Base-by-base conservation (phyloP, 345 rosid genomes). In the Gossypium raimondii region DNA sequence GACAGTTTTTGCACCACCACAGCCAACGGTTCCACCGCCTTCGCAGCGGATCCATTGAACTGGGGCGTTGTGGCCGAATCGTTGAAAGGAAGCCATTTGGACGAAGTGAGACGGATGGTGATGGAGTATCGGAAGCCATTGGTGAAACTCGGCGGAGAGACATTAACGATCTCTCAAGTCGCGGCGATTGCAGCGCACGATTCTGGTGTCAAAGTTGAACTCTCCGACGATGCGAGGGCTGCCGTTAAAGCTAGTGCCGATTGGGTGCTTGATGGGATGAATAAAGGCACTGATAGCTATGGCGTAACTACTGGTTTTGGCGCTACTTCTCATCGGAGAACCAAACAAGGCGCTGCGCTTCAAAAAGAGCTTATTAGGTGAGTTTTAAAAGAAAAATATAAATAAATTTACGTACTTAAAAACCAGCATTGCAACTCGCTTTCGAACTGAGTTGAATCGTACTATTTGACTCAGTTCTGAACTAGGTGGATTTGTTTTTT, bases 291-390 rank as follows among this genome's bases (percentile, higher is more conserved):
- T 0, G 97, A 92, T 43, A 92, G 90, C 76, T 92, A 92, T 60
- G 93, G 97, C 25, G 87, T 90, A 38, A 92, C 93, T 4, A 92
- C 97, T 2, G 94, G 97, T 45, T 92, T 92, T 45, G 93, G 94
- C n/a, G 90, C 93, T 16, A 88, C 89, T 53, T 87, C 90, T 9
- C 94, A 90, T 57, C 70, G 94, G 25, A 77, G 97, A 70, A 92
- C 97, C 80, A 86, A 86, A 55, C 73, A 92, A 73, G 94, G 94
- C 2, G 87, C 70, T 56, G 93, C 95, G 50, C 87, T 92, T n/a
- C 95, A 92, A 71, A 83, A 78, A 61, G 97, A 90, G 67, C 94
- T 92, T 53, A 87, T 92, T 68, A 86, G 97, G 97, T 92, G 50
- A 75, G 7, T 29, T 52, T 45, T 7, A 7, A 8, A 7, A 45